Conservation (phyloP, 331 rosid genomes). For the Quercus tomentella region DNA sequence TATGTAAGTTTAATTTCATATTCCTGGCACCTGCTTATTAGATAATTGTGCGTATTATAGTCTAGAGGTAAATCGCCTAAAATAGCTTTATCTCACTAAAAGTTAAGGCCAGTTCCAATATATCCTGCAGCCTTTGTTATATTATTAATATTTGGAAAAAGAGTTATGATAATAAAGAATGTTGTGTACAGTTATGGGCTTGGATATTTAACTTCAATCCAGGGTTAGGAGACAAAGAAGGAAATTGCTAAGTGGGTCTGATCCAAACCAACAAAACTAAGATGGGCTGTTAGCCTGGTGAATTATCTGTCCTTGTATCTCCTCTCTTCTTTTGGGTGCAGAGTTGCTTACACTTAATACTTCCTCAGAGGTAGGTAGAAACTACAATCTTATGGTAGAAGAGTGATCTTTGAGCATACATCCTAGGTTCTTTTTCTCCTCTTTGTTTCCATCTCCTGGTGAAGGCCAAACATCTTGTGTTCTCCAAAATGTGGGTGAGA, state of each 20-base stretch:
- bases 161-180: not conserved
- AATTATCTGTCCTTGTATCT: not conserved
- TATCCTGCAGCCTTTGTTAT: not conserved
- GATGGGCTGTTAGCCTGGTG: not conserved
- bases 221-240: not conserved
- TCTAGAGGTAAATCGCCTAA: not conserved
- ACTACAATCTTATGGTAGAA: not conserved
- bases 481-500: not conserved
- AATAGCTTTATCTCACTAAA: not conserved
- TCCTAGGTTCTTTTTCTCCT: not conserved
- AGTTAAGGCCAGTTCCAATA: constrained; percentile 2
- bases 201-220: not conserved
- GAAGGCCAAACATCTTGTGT: not conserved
- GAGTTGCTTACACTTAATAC: not conserved
- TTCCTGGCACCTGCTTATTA: constrained; percentile 7
- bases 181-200: not conserved
- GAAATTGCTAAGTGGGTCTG: not conserved
- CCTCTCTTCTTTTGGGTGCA: not conserved
- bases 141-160: not conserved
- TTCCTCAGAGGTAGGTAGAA: not conserved
- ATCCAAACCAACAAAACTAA: not conserved
- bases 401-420: not conserved
- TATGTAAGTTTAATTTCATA: constrained; percentile 51
- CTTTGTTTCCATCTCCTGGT: not conserved
- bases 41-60: not conserved